These are phyloP conservation scores for Trebouxia sp. DNA, from an alignment of 139 green algal species.

Conservation along the genomic window DNA sequence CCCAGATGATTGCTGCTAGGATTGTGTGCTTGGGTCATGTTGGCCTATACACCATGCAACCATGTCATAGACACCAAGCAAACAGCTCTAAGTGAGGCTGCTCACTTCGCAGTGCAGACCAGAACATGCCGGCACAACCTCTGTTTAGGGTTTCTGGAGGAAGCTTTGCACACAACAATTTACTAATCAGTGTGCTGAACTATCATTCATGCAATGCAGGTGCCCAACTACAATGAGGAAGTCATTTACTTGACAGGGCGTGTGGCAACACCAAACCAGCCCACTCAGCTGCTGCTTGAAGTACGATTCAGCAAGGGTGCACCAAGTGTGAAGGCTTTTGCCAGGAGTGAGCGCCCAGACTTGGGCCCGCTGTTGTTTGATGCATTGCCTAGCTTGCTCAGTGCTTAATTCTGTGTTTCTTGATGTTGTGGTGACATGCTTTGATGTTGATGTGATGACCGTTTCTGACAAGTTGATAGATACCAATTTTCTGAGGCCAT, in stretches of 20 bases:
- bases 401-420: background rate
- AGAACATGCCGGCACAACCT: background rate
- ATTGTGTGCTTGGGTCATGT: background rate
- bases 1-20: background rate
- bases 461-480: no score
- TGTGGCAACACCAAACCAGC: conserved; percentile 19
- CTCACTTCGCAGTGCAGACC: background rate
- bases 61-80: no score
- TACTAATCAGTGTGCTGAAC: background rate
- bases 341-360: conserved; percentile 58
- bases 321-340: conserved; percentile 52
- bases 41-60: no score
- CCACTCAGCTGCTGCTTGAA: conserved; percentile 59
- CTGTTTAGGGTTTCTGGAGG: background rate
- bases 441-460: no score
- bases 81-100: background rate
- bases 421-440: no score
- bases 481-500: no score
- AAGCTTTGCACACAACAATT: background rate
- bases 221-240: conserved; percentile 45
- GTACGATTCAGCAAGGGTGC: conserved; percentile 45
- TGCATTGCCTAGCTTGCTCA: conserved; percentile 38
- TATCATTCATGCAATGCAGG: background rate
- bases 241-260: conserved; percentile 66
- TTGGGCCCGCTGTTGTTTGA: conserved; percentile 52